phyloP scores from a whole-genome alignment of 116 monocot genomes.

The Phalaenopsis hybrid region DNA sequence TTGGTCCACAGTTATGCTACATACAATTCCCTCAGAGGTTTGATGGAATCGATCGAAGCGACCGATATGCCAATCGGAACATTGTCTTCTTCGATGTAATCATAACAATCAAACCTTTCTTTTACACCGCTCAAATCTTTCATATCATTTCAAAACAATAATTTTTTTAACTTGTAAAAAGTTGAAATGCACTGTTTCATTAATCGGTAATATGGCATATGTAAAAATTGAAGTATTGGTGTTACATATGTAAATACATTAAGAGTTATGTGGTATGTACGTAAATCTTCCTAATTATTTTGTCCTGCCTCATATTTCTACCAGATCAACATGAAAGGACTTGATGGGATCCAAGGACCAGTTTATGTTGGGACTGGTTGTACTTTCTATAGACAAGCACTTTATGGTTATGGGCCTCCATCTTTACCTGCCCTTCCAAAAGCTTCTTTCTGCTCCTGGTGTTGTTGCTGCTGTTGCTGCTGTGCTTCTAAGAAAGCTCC shows the following conservation, averaged over 20 bases:
- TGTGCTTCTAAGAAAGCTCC: conserved; percentile 46
- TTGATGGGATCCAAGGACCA: conserved; percentile 98
- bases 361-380: conserved; percentile 99
- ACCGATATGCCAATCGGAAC: conserved; percentile 95
- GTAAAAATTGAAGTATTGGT: no score
- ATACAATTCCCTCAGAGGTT: conserved; percentile 97
- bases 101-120: not conserved
- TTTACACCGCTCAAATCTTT: no score
- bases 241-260: no score
- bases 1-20: conserved; percentile 77
- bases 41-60: conserved; percentile 95
- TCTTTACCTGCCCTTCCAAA: conserved; percentile 66
- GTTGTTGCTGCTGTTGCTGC: conserved; percentile 63
- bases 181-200: no score
- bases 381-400: conserved; percentile 87
- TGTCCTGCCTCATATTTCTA: not conserved
- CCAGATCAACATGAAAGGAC: conserved; percentile 98
- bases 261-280: not conserved
- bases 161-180: not conserved
- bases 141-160: no score
- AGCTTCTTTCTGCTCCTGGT: conserved; percentile 62
- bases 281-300: not conserved
- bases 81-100: conserved; percentile 98
- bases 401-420: conserved; percentile 92
- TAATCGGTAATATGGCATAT: no score